Percentiles rank a stretch among this genome's conserved stretches.
These are phyloP conservation scores for Setomelanomma holmii DNA, from an alignment of 2,329 filamentous ascomycete genomes.

Conservation along the genomic window DNA sequence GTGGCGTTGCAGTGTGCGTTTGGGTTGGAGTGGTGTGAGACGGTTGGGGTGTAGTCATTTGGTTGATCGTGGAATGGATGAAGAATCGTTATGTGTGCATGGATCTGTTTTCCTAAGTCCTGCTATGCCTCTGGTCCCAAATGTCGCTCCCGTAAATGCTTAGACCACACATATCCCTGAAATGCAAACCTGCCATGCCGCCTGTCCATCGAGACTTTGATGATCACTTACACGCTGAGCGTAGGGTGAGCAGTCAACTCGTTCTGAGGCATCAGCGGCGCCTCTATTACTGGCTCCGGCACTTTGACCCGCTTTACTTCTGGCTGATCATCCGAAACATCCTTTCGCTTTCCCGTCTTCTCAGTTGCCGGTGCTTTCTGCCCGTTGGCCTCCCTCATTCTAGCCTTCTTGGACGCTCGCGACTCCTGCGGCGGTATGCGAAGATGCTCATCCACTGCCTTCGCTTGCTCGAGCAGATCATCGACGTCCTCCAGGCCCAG, in stretches of 20 bases:
- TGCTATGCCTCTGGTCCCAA: background rate
- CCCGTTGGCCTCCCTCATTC: constrained; percentile 37
- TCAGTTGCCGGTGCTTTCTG: constrained; percentile 15
- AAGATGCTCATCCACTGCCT: constrained; percentile 68
- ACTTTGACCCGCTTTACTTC: constrained; percentile 39
- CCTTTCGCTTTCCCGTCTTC: constrained; percentile 29
- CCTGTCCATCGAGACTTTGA: background rate
- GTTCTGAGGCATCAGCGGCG: background rate
- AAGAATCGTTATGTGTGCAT: too few species aligned
- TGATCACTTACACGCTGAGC: constrained; percentile 8
- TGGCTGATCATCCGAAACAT: constrained; percentile 18
- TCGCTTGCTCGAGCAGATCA: constrained; percentile 69
- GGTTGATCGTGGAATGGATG: too few species aligned
- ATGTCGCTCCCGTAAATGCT: constrained; percentile 5
- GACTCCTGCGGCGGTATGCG: constrained; percentile 63
- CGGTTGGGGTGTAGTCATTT: background rate
- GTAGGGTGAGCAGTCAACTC: constrained; percentile 6
- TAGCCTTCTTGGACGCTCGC: constrained; percentile 55
- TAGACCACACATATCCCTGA: constrained; percentile 2
- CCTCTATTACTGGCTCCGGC: constrained; percentile 16
- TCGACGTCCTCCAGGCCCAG: constrained; percentile 71
- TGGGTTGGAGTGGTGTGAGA: background rate
- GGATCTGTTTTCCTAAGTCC: too few species aligned
- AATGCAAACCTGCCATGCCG: background rate
- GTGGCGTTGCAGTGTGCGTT: constrained; percentile 1